A percentile compares a stretch with the other conserved stretches of the same genome.
These are phyloP conservation scores for Emericellopsis atlantica DNA, from an alignment of 2,329 filamentous ascomycete species.

Conservation along the genomic window DNA sequence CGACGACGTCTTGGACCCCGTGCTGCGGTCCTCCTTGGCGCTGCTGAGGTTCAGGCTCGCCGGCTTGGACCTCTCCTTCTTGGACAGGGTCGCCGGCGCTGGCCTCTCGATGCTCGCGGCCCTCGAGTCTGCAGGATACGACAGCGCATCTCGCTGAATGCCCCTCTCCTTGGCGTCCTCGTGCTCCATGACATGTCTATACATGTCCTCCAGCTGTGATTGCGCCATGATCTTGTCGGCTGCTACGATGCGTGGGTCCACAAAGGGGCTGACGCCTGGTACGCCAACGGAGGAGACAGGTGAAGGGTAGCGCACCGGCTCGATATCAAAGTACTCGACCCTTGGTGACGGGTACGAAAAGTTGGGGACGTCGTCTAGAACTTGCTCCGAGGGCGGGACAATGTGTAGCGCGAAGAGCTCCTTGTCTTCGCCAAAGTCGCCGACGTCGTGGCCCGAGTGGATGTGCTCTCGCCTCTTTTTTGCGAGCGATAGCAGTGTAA, in stretches of 20 bases:
- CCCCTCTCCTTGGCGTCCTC: conserved; percentile 56
- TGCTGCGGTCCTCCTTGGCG: conserved; percentile 29
- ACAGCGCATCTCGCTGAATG: conserved; percentile 29
- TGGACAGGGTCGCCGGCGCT: conserved; percentile 19
- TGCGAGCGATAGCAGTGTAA: conserved; percentile 47
- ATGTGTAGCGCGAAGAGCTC: conserved; percentile 3
- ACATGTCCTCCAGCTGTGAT: conserved; percentile 78
- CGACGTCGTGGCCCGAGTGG: conserved; percentile 37
- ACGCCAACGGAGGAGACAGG: conserved; percentile 31
- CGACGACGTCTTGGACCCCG: conserved; percentile 44
- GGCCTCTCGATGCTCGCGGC: conserved; percentile 13
- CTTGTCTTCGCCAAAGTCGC: conserved; percentile 19
- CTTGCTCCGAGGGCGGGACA: conserved; percentile 5
- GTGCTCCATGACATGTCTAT: conserved; percentile 84
- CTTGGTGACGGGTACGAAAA: conserved; percentile 37
- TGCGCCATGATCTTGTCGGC: conserved; percentile 64
- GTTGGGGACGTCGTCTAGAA: conserved; percentile 20
- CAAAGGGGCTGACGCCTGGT: conserved; percentile 52
- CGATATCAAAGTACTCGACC: conserved; percentile 16
- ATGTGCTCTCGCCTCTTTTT: conserved; percentile 41
- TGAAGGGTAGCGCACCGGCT: conserved; percentile 32
- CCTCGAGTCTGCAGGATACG: conserved; percentile 16
- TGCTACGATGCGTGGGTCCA: conserved; percentile 67
- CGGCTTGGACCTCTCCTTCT: conserved; percentile 36
- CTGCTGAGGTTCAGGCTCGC: conserved; percentile 33